These are phyloP conservation scores for Penicillium maclennaniae DNA, from an alignment of 495 filamentous ascomycete genomes.

Conservation along the genomic window DNA sequence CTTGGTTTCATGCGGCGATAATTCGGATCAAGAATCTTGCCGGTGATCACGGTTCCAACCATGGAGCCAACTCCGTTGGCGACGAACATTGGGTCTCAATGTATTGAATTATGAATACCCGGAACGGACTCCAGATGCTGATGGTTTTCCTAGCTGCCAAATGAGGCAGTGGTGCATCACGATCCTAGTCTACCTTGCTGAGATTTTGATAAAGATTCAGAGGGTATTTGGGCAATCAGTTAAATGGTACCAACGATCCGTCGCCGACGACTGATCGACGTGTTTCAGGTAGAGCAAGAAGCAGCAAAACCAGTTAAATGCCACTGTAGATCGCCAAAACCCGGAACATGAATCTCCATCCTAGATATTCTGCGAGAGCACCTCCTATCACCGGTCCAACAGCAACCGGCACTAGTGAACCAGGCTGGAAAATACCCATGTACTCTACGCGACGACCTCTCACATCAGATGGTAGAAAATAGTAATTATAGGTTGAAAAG, in stretches of 20 bases:
- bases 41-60: slow-evolving; percentile 45
- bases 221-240: slow-evolving; percentile 29
- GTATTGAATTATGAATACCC: too few species aligned
- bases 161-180: slow-evolving; percentile 4
- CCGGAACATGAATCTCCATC: slow-evolving; percentile 58
- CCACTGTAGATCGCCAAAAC: slow-evolving; percentile 49
- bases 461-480: slow-evolving; percentile 33
- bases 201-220: slow-evolving; percentile 18
- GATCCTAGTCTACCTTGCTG: slow-evolving; percentile 20
- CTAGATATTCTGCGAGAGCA: slow-evolving; percentile 44
- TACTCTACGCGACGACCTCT: slow-evolving; percentile 46
- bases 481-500: not conserved
- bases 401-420: slow-evolving; percentile 44
- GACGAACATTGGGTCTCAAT: too few species aligned
- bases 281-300: slow-evolving; percentile 52
- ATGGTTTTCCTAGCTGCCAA: slow-evolving; percentile 25
- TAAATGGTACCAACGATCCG: slow-evolving; percentile 29
- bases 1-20: slow-evolving; percentile 14
- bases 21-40: slow-evolving; percentile 22
- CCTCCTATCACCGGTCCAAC: slow-evolving; percentile 56
- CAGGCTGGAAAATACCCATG: slow-evolving; percentile 53
- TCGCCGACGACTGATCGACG: slow-evolving; percentile 51
- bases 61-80: slow-evolving; percentile 51
- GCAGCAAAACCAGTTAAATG: slow-evolving; percentile 37
- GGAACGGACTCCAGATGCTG: slow-evolving; percentile 36